A percentile compares a stretch with the other conserved stretches of the same genome.
These are phyloP conservation scores for Cochlearia excelsa DNA, from an alignment of 345 rosid species.

Conservation along the genomic window DNA sequence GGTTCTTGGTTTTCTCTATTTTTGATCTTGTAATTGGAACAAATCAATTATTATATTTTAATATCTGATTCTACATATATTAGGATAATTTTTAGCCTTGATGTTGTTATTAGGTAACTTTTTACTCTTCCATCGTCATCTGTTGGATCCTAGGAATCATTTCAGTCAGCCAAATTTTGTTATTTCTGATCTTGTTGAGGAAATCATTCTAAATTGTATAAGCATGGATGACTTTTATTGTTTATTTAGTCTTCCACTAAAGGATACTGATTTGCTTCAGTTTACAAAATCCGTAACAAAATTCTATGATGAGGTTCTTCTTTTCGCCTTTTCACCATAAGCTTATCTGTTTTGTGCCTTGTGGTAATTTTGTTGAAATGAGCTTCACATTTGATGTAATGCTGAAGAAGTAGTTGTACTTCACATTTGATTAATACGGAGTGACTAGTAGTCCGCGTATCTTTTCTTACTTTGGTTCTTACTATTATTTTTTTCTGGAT, in stretches of 20 bases:
- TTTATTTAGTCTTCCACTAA: neutral
- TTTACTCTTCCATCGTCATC: neutral
- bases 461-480: slow-evolving; percentile 1
- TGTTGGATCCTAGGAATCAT: neutral
- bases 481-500: slow-evolving; percentile 3
- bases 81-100: neutral
- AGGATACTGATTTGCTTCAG: slow-evolving; percentile 1
- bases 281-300: neutral
- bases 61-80: neutral
- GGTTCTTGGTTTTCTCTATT: slow-evolving; percentile 1
- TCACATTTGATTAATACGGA: neutral
- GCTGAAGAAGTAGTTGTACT: neutral
- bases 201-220: neutral
- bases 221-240: slow-evolving; percentile 1
- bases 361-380: slow-evolving; percentile 3
- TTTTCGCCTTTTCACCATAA: neutral
- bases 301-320: neutral
- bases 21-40: slow-evolving; percentile 14
- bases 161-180: slow-evolving; percentile 1
- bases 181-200: slow-evolving; percentile 4
- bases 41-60: slow-evolving; percentile 2
- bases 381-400: slow-evolving; percentile 8
- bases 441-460: slow-evolving; percentile 1
- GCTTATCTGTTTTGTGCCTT: neutral
- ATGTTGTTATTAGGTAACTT: neutral